Evolutionary conservation across 805 yeast genomes (phyloP).

Genomic region (Aciculoconidium aculeatum): DNA sequence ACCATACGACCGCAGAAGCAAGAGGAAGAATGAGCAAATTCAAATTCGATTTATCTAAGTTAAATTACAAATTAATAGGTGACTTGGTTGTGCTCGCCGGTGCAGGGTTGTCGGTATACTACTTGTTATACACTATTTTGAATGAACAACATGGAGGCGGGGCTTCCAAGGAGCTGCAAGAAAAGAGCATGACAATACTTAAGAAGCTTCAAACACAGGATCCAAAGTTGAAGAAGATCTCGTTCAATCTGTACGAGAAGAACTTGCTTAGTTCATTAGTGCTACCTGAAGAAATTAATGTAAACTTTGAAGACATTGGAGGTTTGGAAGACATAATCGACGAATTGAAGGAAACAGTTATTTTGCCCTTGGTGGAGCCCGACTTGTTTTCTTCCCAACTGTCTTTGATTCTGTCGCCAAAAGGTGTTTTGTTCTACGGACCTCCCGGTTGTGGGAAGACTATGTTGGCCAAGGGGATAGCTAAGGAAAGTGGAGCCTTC

Average conservation of each 20-base stretch:
- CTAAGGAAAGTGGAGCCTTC: conserved; percentile 85
- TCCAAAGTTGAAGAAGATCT: conserved; percentile 51
- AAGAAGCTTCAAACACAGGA: conserved; percentile 37
- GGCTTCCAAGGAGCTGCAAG: conserved; percentile 55
- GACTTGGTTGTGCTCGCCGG: conserved; percentile 42
- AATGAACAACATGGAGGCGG: conserved; percentile 20
- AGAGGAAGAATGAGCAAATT: conserved; percentile 23
- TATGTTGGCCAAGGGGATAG: conserved; percentile 93
- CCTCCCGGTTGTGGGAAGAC: conserved; percentile 99
- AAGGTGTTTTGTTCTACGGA: conserved; percentile 87
- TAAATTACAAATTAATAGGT: conserved; percentile 37
- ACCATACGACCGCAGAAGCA: background rate
- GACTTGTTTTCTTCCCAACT: conserved; percentile 67
- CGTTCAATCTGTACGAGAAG: conserved; percentile 69
- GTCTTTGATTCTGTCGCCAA: conserved; percentile 76
- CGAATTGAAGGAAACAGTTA: conserved; percentile 81
- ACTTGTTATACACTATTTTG: conserved; percentile 42
- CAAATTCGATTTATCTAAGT: conserved; percentile 31
- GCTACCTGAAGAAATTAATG: conserved; percentile 76
- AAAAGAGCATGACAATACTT: conserved; percentile 44
- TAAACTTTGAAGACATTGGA: conserved; percentile 78
- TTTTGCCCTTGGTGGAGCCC: conserved; percentile 76
- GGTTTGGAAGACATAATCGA: conserved; percentile 80
- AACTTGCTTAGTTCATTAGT: conserved; percentile 73
- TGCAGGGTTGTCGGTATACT: conserved; percentile 67